Base-by-base conservation (phyloP, 2,329 filamentous ascomycete species). In the Shiraia sp. region DNA sequence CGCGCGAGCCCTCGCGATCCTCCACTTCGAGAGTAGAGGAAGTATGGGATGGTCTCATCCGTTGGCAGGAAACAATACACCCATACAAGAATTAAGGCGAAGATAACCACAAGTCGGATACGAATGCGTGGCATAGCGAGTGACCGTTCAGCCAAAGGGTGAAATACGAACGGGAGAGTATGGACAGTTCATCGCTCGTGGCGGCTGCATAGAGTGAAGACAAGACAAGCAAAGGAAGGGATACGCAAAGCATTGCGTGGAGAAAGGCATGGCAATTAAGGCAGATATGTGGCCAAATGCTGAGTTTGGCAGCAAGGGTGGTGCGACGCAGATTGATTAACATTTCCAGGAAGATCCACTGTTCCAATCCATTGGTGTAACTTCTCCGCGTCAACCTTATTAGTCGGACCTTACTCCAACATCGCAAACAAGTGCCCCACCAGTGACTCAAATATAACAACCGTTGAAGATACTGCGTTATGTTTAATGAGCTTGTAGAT, bases 111-210 rank as follows among this genome's bases (percentile, higher is more conserved):
- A 45, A 61, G 55, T 37, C 63, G 56, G 17, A 47, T 54, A 36
- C 63, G 63, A 35, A 66, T 45, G 26, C 60, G 60, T 37, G 58
- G 53, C 61, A 66, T 65, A 15, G 17, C 35, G 34, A 30, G 24
- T 23, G 26, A 36, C 35, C 31, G 31, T 42, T 51, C 45, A 22
- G 4, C 19, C 8, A 49, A 25, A 31, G 45, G 9, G 29, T 6
- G 29, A 9, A 37, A 35, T 33, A 36, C 15, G 30, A 47, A 22
- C 29, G 31, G 26, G 1, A 15, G n/a, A 28, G 24, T 30, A 26
- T 14, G 33, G 31, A 42, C 32, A 36, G 34, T 31, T 35, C 53
- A 58, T 55, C 17, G 32, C 41, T 31, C 32, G 28, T 32, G 13
- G 35, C 23, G 16, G 35, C 23, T 15, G 38, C 38, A 29, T 25